Evolutionary conservation across 768 basidiomycete species (phyloP), one percentile per base, ranked within the genome.

Genomic region (Albatrellus ellisii): DNA sequence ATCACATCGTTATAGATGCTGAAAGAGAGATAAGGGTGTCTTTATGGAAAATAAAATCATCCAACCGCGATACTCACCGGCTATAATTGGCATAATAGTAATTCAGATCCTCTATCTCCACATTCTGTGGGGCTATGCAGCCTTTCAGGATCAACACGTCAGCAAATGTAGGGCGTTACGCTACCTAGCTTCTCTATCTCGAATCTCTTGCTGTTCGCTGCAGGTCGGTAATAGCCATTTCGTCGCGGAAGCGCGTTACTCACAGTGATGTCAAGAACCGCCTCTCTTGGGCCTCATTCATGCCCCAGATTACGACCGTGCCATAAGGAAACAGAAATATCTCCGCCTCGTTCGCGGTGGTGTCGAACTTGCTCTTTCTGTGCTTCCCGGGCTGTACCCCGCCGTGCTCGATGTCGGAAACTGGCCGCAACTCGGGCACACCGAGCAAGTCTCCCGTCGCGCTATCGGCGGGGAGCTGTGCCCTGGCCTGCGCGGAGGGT

Each of bases 31-130:
- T 29, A 88, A 29, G 78, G 49, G 21, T 27, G 43, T 36, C 21
- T 25, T 7, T 39, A 12, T 41, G 15, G 29, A 43, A 24, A 43
- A 39, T 6, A 24, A 20, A 39, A 15, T 21, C 24, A 34, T 21
- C 11, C 9, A 17, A 9, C 26, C 14, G 14, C 14, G 7, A 2
- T 14, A 32, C 35, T 2, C 20, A 36, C 35, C 92, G 77, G 57
- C 89, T 92, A 57, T 97, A 97, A 54, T 91, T 90, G 6, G 92
- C 92, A 56, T 92, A 92, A 55, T 97, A 97, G 59, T 80, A 95
- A 62, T 94, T 94, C 26, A 97, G 65, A 56, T 97, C 92, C 66
- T 97, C 92, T 85, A 88, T 91, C 61, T 97, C 91, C 21, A 91
- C 68, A 48, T 84, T 82, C 25, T 92, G 83, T n/a, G 82, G 67